Base-by-base conservation (phyloP, 106 monocot genomes). In the Phalaenopsis aphrodite region DNA sequence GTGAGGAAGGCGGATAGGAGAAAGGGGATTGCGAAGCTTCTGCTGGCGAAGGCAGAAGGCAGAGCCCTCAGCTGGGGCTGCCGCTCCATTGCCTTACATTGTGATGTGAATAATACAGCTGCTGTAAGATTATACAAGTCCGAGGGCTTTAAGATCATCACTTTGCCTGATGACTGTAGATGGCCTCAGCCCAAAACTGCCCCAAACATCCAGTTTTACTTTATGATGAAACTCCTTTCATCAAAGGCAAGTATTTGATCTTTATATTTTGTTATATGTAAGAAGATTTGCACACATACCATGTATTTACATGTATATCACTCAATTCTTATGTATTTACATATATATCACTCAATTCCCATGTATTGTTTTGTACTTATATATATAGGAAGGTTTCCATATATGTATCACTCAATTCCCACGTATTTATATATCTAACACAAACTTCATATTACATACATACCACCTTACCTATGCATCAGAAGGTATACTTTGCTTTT, bases 61-160 rank as follows among this genome's bases (percentile, higher is more conserved):
- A 86, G 84, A 73, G 97, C 89, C 9, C 76, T 67, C n/a, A 84
- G 83, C 49, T 98, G 94, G 98, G 98, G 94, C 0, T 98, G 98
- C 78, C 90, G 92, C 11, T 84, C 94, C 6, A 77, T 98, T 41
- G 94, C 94, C 8, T 72, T 94, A 74, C 98, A 98, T 75, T 94
- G 98, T 66, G 98, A 98, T 69, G 78, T 55, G 8, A 82, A 79
- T 43, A 92, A 94, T 71, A 17, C 85, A 37, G 92, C 89, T 14
- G 94, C 94, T 3, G 67, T 84, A 45, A 84, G 83, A 81, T 75
- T 98, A 71, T 98, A 98, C 82, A 78, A 75, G 56, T 82, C 90
- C 2, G 91, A 77, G 77, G 92, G 94, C 10, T 94, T 91, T 77
- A 94, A 83, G 78, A 56, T 85, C 85, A 85, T 94, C 75, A 81